These are phyloP conservation scores for Xerophyta viscosa DNA, from an alignment of 106 monocot species.

Conservation along the genomic window DNA sequence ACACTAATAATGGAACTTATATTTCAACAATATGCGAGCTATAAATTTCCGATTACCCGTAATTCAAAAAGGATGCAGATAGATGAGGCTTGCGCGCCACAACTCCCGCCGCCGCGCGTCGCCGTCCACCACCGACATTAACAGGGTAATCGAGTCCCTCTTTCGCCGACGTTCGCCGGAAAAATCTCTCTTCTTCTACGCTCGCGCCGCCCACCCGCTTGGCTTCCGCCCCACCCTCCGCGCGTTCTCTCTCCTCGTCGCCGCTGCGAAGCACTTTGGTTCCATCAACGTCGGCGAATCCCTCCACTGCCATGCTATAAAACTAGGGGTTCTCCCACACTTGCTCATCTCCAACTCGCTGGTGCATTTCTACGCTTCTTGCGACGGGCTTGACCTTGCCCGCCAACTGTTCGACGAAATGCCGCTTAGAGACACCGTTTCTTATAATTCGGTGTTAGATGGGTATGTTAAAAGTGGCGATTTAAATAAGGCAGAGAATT, in stretches of 20 bases:
- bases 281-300: constrained; percentile 15
- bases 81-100: not conserved
- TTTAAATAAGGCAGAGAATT: constrained; percentile 23
- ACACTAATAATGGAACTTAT: too few relatives aligned
- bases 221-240: constrained; percentile 15
- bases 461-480: constrained; percentile 23
- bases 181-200: constrained; percentile 21
- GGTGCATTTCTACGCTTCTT: constrained; percentile 24
- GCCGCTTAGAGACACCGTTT: constrained; percentile 14
- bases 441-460: constrained; percentile 25
- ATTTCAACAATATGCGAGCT: too few relatives aligned
- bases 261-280: constrained; percentile 11
- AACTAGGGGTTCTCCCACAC: constrained; percentile 19
- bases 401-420: constrained; percentile 37
- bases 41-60: too few relatives aligned
- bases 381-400: constrained; percentile 13
- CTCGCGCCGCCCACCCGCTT: constrained; percentile 17
- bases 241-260: constrained; percentile 22
- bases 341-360: constrained; percentile 16
- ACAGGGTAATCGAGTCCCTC: constrained; percentile 17
- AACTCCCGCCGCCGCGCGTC: constrained; percentile 7
- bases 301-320: constrained; percentile 19
- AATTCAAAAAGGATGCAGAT: not conserved
- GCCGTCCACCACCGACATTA: constrained; percentile 8
- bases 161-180: constrained; percentile 7